Evolutionary conservation across 169 alveolate genomes (phyloP).

Genomic region (Plasmodium coatneyi): DNA sequence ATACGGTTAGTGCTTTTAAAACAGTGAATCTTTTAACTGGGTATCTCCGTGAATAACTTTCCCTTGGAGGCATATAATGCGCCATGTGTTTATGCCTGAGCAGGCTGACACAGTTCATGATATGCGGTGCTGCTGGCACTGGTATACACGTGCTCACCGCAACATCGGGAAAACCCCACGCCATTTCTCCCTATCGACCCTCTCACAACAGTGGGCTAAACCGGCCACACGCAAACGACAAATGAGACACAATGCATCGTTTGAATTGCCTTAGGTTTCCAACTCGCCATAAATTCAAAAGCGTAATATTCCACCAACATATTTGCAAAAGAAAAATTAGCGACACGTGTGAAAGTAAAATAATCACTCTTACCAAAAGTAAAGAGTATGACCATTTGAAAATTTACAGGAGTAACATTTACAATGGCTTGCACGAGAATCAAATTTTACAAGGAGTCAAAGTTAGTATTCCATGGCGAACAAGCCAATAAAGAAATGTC

Average conservation of each 20-base stretch:
- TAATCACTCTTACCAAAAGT: slow-evolving; percentile 56
- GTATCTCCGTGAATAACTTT: not conserved
- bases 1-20: not conserved
- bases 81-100: not conserved
- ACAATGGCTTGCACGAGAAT: slow-evolving; percentile 50
- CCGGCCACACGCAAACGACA: not conserved
- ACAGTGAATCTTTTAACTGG: not conserved
- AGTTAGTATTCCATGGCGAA: slow-evolving; percentile 30
- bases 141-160: not conserved
- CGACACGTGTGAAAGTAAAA: slow-evolving; percentile 75
- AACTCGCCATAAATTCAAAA: slow-evolving; percentile 32
- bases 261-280: slow-evolving; percentile 7
- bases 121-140: not conserved
- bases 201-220: not conserved
- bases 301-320: not conserved
- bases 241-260: slow-evolving; percentile 39
- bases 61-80: not conserved
- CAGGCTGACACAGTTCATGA: not conserved
- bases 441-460: slow-evolving; percentile 72
- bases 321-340: slow-evolving; percentile 45
- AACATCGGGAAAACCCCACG: not conserved
- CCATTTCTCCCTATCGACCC: not conserved
- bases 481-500: not conserved
- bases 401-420: slow-evolving; percentile 44
- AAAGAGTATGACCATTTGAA: slow-evolving; percentile 65